Evolutionary conservation across 2,329 filamentous ascomycete species (phyloP).

Genomic region (Colletotrichum spinosum): DNA sequence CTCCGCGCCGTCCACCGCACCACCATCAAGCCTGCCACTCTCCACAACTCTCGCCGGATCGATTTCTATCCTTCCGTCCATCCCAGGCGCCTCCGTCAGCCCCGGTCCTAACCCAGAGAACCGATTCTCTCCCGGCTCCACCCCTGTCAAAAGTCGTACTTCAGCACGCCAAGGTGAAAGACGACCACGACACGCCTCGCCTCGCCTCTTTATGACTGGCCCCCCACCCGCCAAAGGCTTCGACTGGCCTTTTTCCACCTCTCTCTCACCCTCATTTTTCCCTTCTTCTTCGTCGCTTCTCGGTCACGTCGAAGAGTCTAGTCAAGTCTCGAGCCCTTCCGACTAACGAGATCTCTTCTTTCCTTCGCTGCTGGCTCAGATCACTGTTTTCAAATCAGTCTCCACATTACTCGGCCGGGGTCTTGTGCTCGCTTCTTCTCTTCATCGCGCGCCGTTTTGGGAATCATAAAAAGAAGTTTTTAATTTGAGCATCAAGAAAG

Average conservation of each 20-base stretch:
- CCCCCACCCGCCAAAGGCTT: slow-evolving; percentile 43
- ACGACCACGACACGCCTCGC: slow-evolving; percentile 12
- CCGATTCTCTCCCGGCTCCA: slow-evolving; percentile 27
- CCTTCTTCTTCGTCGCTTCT: slow-evolving; percentile 48
- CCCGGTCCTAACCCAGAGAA: slow-evolving; percentile 25
- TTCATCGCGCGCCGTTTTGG: slow-evolving; percentile 38
- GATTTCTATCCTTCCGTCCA: slow-evolving; percentile 31
- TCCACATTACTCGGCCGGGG: slow-evolving; percentile 29
- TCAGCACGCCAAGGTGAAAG: slow-evolving; percentile 30
- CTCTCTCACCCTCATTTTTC: slow-evolving; percentile 45
- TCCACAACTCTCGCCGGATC: slow-evolving; percentile 23
- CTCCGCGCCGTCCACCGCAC: slow-evolving; percentile 21
- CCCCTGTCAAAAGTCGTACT: slow-evolving; percentile 34
- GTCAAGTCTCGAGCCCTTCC: slow-evolving; percentile 48
- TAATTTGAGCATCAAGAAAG: slow-evolving; percentile 33
- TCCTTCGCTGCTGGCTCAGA: slow-evolving; percentile 72
- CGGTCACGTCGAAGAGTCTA: slow-evolving; percentile 60
- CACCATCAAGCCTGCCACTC: slow-evolving; percentile 18
- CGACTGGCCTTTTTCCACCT: slow-evolving; percentile 39
- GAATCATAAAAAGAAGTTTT: slow-evolving; percentile 29
- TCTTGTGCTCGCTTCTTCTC: slow-evolving; percentile 46
- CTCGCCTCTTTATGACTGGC: slow-evolving; percentile 54
- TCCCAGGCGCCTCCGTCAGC: slow-evolving; percentile 14
- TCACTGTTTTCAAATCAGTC: slow-evolving; percentile 50
- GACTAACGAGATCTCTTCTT: slow-evolving; percentile 51